Percentiles rank a stretch among this genome's conserved stretches.
These are phyloP conservation scores for Triticum turgidum DNA, from an alignment of 176 grass and related monocot species.

Conservation along the genomic window DNA sequence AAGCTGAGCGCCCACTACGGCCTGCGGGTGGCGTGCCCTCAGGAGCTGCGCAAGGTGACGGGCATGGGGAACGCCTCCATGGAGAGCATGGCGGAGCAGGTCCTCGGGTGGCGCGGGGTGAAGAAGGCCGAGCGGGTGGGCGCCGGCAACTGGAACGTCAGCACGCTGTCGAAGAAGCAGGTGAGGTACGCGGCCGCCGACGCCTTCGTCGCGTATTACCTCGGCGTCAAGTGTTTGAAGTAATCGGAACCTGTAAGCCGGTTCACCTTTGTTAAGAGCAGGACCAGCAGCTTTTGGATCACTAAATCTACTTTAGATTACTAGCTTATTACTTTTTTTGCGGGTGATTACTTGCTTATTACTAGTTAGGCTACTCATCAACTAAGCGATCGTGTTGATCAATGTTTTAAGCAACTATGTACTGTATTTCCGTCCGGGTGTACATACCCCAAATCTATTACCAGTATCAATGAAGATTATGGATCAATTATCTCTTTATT, in stretches of 20 bases:
- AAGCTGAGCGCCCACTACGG: slow-evolving; percentile 31
- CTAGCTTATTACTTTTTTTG: not conserved
- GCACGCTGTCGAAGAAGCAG: not conserved
- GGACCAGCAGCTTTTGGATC: not conserved
- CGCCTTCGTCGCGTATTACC: not conserved
- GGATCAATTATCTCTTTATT: not conserved
- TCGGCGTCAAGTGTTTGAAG: not conserved
- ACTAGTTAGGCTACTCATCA: no score
- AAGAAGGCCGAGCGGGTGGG: not conserved
- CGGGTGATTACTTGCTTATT: not conserved
- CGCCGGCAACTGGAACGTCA: slow-evolving; percentile 7
- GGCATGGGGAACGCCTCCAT: slow-evolving; percentile 25
- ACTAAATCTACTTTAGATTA: not conserved
- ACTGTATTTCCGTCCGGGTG: no score
- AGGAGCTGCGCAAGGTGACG: not conserved
- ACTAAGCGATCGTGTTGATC: not conserved
- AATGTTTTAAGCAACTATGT: not conserved
- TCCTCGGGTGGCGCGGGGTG: slow-evolving; percentile 4
- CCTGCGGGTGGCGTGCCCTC: not conserved
- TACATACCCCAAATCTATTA: no score
- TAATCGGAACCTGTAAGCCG: not conserved
- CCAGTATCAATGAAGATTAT: no score
- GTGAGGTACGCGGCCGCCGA: not conserved
- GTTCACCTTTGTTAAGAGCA: not conserved
- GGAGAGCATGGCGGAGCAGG: slow-evolving; percentile 30